Evolutionary conservation across 345 rosid species (phyloP).

Genomic region (Anastatica hierochuntica): DNA sequence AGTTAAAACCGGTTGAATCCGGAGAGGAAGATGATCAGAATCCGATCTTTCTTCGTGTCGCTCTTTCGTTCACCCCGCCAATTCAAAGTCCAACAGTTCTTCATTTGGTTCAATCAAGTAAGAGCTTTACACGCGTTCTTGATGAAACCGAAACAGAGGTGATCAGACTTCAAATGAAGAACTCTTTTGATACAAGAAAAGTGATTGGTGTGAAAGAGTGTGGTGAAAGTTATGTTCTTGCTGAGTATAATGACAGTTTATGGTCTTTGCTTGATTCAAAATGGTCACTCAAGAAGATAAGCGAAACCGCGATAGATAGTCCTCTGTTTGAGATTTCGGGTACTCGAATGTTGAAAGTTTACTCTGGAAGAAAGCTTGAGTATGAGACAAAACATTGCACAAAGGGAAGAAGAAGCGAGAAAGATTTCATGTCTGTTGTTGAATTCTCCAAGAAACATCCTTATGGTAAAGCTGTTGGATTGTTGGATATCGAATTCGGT

Average conservation of each 20-base stretch:
- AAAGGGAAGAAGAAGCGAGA: constrained; percentile 41
- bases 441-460: constrained; percentile 69
- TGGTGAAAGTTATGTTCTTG: constrained; percentile 52
- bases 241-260: constrained; percentile 38
- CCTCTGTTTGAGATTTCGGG: constrained; percentile 63
- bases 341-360: constrained; percentile 47
- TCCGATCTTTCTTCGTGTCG: constrained; percentile 52
- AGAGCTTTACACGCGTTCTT: constrained; percentile 34
- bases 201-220: constrained; percentile 43
- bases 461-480: constrained; percentile 75
- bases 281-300: constrained; percentile 46
- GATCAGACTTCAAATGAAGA: constrained; percentile 75
- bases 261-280: constrained; percentile 70
- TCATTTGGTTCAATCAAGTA: constrained; percentile 41
- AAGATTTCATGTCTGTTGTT: constrained; percentile 62
- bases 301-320: constrained; percentile 30
- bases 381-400: constrained; percentile 46
- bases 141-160: constrained; percentile 50
- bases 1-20: constrained; percentile 40
- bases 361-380: constrained; percentile 59
- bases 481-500: constrained; percentile 63
- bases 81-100: constrained; percentile 39
- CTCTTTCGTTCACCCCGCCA: constrained; percentile 67
- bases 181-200: constrained; percentile 46
- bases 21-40: constrained; percentile 21